Base-by-base conservation (phyloP, 805 yeast genomes). In the Zygosaccharomyces bailii region DNA sequence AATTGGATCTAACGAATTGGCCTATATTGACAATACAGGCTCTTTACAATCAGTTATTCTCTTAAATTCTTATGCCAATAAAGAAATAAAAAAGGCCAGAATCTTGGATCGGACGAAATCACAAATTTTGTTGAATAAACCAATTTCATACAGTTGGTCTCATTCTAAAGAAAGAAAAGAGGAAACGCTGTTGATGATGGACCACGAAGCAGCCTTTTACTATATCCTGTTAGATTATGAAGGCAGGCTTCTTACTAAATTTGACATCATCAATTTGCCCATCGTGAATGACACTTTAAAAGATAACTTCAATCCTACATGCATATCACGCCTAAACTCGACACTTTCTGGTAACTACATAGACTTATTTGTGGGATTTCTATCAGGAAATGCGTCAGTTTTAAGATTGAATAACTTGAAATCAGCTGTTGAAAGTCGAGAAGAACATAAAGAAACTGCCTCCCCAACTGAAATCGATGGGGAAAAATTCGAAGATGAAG, bases 21-120 rank as follows among this genome's bases (percentile, higher is more conserved):
- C 87, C 8, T 90, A 86, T 63, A 75, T 88, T 13, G 96, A 90
- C 57, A 79, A 86, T 30, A 50, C 63, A 0, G 84, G 84, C 16
- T 65, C 63, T 10, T 52, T 77, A 13, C 72, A 66, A 46, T 57
- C 67, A n/a, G 43, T 49, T 2, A 59, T 63, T 14, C 29, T 48
- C 8, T 25, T 59, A 17, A 63, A 63, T 42, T 44, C 62, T 19
- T 63, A 39, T 59, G 73, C 64, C 57, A 64, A 43, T 48, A 75
- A 36, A 53, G 56, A 17, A 83, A 83, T 60, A 74, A 76, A 48
- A 61, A 80, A 2, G 59, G 64, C 37, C 59, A 84, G 50, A 71
- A 77, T 50, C 53, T 76, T 49, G 68, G 83, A 50, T 53, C 61
- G 42, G 59, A 72, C 30, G 60, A 62, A 36, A 54, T 62, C 24